Conservation (phyloP, 2,329 filamentous ascomycete genomes). For the Geosmithia flava region DNA sequence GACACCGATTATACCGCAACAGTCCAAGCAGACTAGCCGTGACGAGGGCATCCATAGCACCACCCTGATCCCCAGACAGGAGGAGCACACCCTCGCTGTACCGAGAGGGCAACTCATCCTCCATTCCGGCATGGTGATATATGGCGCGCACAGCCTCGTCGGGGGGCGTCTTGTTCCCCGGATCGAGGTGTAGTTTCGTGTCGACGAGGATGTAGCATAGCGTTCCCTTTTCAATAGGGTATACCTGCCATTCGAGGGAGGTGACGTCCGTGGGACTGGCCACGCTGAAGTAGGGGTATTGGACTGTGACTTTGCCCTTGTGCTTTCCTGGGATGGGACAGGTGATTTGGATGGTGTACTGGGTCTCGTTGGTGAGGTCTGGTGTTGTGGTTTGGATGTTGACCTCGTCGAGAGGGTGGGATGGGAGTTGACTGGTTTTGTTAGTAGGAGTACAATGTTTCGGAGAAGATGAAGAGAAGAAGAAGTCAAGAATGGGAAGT, state of each 20-base stretch:
- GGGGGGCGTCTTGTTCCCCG: not conserved
- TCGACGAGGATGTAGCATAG: conserved; percentile 3
- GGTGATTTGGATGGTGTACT: not conserved
- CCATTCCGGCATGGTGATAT: conserved; percentile 1
- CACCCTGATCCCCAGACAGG: not conserved
- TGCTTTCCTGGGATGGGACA: not conserved
- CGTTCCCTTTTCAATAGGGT: not conserved
- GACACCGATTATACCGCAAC: not conserved
- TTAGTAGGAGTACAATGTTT: not conserved
- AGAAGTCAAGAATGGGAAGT: not conserved
- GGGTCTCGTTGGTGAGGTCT: not conserved
- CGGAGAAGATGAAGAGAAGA: too few relatives aligned
- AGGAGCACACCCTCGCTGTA: conserved; percentile 3
- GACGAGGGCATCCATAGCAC: not conserved
- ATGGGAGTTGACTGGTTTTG: not conserved
- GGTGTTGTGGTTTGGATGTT: not conserved
- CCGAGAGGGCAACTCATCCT: not conserved
- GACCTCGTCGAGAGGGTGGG: not conserved
- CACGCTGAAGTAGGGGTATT: not conserved
- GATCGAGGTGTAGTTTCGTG: not conserved
- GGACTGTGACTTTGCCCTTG: not conserved
- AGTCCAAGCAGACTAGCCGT: conserved; percentile 2
- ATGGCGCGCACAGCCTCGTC: conserved; percentile 1
- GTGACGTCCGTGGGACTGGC: not conserved
- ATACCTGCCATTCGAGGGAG: conserved; percentile 2